phyloP scores from a whole-genome alignment of 176 grass and related monocot species.

The Chloris gayana region DNA sequence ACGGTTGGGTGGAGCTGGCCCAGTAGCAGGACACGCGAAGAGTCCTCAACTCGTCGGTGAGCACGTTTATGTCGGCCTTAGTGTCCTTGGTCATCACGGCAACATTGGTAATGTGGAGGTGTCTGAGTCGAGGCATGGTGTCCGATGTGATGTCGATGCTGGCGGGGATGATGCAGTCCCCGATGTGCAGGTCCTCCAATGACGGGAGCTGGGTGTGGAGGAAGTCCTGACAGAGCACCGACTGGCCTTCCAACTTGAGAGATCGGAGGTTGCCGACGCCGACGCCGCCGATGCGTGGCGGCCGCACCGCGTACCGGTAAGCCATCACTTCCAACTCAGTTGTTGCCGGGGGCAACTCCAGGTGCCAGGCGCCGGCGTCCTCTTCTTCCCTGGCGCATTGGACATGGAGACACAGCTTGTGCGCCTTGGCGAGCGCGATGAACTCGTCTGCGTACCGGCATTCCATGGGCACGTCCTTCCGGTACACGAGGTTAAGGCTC shows the following conservation, averaged over 20 bases:
- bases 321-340: not conserved
- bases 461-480: constrained; percentile 8
- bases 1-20: not conserved
- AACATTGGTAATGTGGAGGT: not conserved
- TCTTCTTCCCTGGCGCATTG: no score
- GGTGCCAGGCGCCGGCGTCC: not conserved
- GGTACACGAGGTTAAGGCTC: not conserved
- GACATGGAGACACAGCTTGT: not conserved
- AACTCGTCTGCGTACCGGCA: not conserved
- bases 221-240: not conserved
- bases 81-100: not conserved
- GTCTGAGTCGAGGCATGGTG: not conserved
- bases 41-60: not conserved
- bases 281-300: not conserved
- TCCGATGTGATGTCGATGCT: not conserved
- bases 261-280: not conserved
- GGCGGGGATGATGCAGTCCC: not conserved
- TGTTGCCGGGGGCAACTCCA: not conserved
- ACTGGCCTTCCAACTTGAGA: fast-evolving
- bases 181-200: not conserved
- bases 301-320: not conserved
- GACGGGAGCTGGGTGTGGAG: not conserved
- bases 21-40: not conserved
- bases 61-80: not conserved
- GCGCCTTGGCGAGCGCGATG: not conserved